These are phyloP conservation scores for Kwoniella pini DNA, from an alignment of 768 basidiomycete genomes.

Conservation along the genomic window DNA sequence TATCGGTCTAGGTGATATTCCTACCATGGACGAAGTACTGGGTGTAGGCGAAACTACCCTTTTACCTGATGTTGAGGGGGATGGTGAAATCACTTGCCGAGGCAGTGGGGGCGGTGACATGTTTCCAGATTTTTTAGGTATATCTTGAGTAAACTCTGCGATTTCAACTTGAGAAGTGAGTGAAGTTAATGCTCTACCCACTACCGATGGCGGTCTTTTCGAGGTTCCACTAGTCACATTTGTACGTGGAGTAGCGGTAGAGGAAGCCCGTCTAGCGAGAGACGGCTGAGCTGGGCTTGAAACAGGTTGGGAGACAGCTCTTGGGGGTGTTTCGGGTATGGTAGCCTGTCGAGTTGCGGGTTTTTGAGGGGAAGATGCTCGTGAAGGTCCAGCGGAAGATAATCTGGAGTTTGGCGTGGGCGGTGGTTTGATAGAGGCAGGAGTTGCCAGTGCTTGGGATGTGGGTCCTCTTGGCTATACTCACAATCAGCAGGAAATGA, in stretches of 20 bases:
- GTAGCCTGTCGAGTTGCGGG: neutral
- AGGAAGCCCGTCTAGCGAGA: neutral
- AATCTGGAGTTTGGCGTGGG: conserved; percentile 27
- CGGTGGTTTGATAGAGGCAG: conserved; percentile 20
- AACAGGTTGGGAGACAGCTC: conserved; percentile 54
- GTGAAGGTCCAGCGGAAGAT: conserved; percentile 12
- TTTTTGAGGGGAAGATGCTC: conserved; percentile 25
- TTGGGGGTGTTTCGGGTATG: conserved; percentile 29
- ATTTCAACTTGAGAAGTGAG: conserved; percentile 1
- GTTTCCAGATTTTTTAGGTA: neutral
- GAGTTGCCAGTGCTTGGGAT: conserved; percentile 23
- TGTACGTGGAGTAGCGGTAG: conserved; percentile 26
- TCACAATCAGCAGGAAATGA: too few relatives aligned
- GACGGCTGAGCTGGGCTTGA: conserved; percentile 41
- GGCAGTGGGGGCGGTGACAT: conserved; percentile 10
- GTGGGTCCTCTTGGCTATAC: conserved; percentile 18
- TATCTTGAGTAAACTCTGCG: neutral
- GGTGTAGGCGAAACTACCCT: conserved; percentile 11
- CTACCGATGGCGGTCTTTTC: conserved; percentile 34
- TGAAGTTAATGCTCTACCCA: conserved; percentile 18
- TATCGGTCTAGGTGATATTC: conserved; percentile 3
- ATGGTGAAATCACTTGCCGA: conserved; percentile 8
- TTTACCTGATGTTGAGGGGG: neutral
- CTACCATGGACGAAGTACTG: neutral
- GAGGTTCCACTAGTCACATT: conserved; percentile 12